Evolutionary conservation across 2,329 filamentous ascomycete species (phyloP).

Genomic region (Seiridium cupressi): DNA sequence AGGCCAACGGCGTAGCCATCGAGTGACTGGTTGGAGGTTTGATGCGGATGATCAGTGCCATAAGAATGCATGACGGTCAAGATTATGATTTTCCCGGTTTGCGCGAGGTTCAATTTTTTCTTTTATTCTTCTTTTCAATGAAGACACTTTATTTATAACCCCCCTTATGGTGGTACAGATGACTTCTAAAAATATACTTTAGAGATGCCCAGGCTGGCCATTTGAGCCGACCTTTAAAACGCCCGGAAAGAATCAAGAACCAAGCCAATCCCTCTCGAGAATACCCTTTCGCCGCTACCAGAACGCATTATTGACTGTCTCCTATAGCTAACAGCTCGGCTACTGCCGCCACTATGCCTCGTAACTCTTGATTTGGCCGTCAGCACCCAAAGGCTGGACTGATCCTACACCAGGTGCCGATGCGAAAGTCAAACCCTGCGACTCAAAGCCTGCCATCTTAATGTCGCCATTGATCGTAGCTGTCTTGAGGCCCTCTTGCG

Average conservation of each 20-base stretch:
- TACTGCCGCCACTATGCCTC: constrained; percentile 40
- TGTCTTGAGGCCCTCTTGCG: constrained; percentile 72
- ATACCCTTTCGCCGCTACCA: constrained; percentile 5
- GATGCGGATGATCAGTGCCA: too few species aligned
- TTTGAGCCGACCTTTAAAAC: constrained; percentile 3
- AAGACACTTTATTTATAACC: constrained; percentile 3
- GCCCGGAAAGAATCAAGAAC: constrained; percentile 5
- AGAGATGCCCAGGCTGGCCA: neutral
- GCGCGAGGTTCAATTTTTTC: too few species aligned
- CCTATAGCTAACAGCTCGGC: neutral
- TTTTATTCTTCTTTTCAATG: neutral
- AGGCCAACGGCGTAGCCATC: neutral
- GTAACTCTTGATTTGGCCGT: constrained; percentile 56
- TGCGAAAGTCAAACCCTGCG: constrained; percentile 54
- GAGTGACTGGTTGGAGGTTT: too few species aligned
- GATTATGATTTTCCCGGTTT: too few species aligned
- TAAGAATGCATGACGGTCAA: neutral
- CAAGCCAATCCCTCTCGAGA: neutral
- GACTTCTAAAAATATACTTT: constrained; percentile 2
- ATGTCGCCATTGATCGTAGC: constrained; percentile 46
- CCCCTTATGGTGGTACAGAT: constrained; percentile 3
- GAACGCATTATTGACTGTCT: neutral
- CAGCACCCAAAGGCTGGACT: constrained; percentile 54
- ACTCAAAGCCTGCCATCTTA: constrained; percentile 48
- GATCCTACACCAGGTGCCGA: constrained; percentile 37